Evolutionary conservation across 371 early-diverging fungal genomes (phyloP), one percentile per base, ranked within the genome.

Genomic region (Actinomortierella ambigua): DNA sequence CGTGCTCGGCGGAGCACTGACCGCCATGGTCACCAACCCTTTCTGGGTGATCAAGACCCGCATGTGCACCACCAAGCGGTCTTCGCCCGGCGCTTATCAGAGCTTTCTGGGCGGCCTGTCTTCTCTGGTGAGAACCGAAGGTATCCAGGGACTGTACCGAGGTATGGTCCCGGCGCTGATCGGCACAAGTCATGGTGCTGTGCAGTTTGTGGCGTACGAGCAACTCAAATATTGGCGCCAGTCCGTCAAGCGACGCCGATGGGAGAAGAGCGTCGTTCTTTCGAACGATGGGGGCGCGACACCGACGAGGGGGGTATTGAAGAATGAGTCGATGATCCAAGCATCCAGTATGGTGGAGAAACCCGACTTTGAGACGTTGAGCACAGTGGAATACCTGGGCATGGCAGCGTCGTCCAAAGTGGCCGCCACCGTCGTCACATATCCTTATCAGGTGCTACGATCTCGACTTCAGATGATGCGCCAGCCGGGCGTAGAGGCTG

Each of bases 171-270:
- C 97, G 0, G 95, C 93, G 0, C 75, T 98, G 11, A 85, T 97
- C 71, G 96, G 97, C 18, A 90, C 89, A 5, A 90, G 93, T 7
- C 97, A 98, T 68, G 98, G 98, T 9, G 97, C 96, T 0, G 76
- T 98, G 44, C 97, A 98, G 77, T 98, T 98, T 75, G 92, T 95
- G 93, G 95, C 91, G 0, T 98, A 98, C 75, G 97, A 97, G 64
- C 93, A 95, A 60, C 84, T 97, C 88, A 97, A 96, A 73, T 85
- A 85, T 64, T 84, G 85, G 82, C 69, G 88, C 48, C 78, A 81
- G 51, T 76, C 80, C 48, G 49, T 71, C 40, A 76, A 77, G 52
- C 55, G 48, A 57, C 48, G 59, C 43, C 55, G 67, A 44, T 77
- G 65, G 68, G 61, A 71, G 69, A 62, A 58, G 44, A 61, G 62